Evolutionary conservation across 1,284 basidiomycete genomes (phyloP).

Genomic region (Schizophyllum commune): DNA sequence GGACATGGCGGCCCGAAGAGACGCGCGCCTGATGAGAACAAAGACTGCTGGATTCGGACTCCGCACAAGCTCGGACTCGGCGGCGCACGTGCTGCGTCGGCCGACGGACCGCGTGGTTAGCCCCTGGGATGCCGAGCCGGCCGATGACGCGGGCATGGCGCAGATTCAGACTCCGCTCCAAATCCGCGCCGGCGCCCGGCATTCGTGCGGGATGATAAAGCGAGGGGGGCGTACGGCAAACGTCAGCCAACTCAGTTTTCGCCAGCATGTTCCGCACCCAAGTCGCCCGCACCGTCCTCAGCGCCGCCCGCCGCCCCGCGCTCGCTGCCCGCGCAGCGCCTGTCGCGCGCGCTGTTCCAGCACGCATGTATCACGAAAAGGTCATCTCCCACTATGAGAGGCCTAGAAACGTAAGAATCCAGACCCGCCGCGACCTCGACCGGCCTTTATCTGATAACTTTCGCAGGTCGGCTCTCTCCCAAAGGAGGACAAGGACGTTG

Average conservation of each 20-base stretch:
- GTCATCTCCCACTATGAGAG: constrained; percentile 95
- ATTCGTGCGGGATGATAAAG: neutral
- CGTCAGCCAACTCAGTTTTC: neutral
- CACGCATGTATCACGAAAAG: constrained; percentile 83
- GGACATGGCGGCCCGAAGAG: constrained; percentile 37
- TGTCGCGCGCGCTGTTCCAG: constrained; percentile 26
- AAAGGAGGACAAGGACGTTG: constrained; percentile 87
- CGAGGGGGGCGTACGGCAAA: neutral
- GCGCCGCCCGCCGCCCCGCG: constrained; percentile 35
- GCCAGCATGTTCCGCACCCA: constrained; percentile 63
- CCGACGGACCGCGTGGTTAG: too few species aligned
- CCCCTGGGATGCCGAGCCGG: neutral
- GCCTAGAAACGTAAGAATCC: constrained; percentile 73
- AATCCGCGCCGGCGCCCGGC: neutral
- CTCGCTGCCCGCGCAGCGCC: constrained; percentile 32
- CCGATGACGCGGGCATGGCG: neutral
- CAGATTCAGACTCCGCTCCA: neutral
- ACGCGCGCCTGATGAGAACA: constrained; percentile 2
- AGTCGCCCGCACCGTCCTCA: constrained; percentile 42
- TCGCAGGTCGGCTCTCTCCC: constrained; percentile 88
- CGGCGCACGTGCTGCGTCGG: too few species aligned
- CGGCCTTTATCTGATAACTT: constrained; percentile 47
- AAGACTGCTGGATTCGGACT: neutral
- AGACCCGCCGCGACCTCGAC: constrained; percentile 25
- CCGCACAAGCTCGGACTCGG: neutral